Evolutionary conservation across 306 rosid genomes (phyloP).

Genomic region (Cicer chorassanicum): DNA sequence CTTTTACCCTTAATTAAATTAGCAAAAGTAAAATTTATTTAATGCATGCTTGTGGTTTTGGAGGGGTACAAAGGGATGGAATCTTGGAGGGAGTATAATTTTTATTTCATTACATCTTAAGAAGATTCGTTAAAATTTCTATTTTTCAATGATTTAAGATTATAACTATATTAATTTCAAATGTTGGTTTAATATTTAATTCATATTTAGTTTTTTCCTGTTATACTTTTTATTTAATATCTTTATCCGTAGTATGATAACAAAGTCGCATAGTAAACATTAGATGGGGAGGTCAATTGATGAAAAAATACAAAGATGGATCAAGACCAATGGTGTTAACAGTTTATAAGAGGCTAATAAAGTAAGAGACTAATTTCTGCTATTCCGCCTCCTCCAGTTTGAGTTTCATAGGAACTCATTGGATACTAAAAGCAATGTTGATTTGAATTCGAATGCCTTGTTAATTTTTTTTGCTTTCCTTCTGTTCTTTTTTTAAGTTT

Average conservation of each 20-base stretch:
- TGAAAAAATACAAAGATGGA: too few species aligned
- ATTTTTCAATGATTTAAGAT: neutral
- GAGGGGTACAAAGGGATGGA: too few species aligned
- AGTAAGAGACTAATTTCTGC: slow-evolving; percentile 18
- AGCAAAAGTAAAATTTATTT: too few species aligned
- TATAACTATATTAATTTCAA: neutral
- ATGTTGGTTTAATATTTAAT: neutral
- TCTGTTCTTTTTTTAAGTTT: slow-evolving; percentile 23
- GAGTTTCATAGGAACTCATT: slow-evolving; percentile 22
- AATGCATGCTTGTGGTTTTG: too few species aligned
- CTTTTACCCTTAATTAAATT: too few species aligned
- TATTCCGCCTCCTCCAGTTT: neutral
- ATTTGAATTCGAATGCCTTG: slow-evolving; percentile 25
- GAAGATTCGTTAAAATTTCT: neutral
- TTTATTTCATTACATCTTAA: too few species aligned
- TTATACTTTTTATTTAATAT: neutral
- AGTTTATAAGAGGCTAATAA: slow-evolving; percentile 17
- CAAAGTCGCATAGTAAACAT: neutral
- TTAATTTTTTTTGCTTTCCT: slow-evolving; percentile 33
- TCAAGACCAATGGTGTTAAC: slow-evolving; percentile 1
- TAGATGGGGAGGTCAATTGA: too few species aligned
- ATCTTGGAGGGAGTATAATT: too few species aligned
- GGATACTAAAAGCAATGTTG: slow-evolving; percentile 8
- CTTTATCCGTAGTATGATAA: neutral
- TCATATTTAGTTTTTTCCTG: neutral